These are phyloP conservation scores for Leptodermis oblonga DNA, from an alignment of 257 asterid genomes.

Conservation along the genomic window DNA sequence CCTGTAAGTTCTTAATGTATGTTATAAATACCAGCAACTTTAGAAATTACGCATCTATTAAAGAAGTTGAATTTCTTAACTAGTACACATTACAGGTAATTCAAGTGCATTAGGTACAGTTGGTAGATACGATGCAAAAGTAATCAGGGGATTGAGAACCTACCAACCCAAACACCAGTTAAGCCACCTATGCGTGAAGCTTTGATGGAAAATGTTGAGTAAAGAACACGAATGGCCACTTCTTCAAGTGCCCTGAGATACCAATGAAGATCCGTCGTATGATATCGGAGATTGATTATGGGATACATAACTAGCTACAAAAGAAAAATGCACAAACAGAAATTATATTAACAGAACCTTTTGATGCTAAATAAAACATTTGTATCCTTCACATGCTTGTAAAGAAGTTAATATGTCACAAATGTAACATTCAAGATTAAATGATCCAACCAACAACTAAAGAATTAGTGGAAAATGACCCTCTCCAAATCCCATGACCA, in stretches of 20 bases:
- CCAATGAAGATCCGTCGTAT: slow-evolving; percentile 87
- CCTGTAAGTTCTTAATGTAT: not conserved
- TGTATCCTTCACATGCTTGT: not conserved
- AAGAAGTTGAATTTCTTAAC: not conserved
- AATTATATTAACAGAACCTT: slow-evolving; percentile 14
- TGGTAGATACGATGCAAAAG: not conserved
- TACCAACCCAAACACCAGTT: slow-evolving; percentile 99
- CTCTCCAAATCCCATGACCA: not conserved
- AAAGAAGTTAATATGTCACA: not conserved
- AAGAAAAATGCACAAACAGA: slow-evolving; percentile 2
- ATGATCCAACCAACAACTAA: not conserved
- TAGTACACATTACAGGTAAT: not conserved
- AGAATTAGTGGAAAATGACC: not conserved
- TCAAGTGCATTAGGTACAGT: not conserved
- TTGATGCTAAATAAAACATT: slow-evolving; percentile 2
- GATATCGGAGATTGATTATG: slow-evolving; percentile 79
- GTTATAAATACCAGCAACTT: not conserved
- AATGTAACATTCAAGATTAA: not conserved
- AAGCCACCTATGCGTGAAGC: slow-evolving; percentile 74
- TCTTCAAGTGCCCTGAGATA: slow-evolving; percentile 94
- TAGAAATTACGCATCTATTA: not conserved
- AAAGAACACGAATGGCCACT: slow-evolving; percentile 82
- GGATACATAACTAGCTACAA: slow-evolving; percentile 93
- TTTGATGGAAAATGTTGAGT: slow-evolving; percentile 53
- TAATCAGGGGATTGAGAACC: slow-evolving; percentile 20